Evolutionary conservation across 768 basidiomycete genomes (phyloP).

Genomic region (Astraeus odoratus): DNA sequence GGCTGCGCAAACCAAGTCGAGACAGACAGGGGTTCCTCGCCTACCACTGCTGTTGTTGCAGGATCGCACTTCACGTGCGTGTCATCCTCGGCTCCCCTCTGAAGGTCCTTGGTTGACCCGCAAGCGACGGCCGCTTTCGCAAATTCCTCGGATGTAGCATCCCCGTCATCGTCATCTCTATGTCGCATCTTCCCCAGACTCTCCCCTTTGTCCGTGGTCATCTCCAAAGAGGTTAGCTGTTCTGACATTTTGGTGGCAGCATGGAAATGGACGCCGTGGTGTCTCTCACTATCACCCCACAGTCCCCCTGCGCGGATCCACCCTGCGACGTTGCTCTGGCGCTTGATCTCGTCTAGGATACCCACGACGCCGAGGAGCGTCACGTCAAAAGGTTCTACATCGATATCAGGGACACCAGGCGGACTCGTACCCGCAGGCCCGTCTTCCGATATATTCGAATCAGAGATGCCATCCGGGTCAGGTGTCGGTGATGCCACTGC

Average conservation of each 20-base stretch:
- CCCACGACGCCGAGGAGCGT: conserved; percentile 60
- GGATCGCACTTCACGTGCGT: conserved; percentile 9
- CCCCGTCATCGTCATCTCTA: not conserved
- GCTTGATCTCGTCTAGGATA: conserved; percentile 51
- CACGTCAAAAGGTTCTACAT: conserved; percentile 34
- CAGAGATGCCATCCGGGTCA: conserved; percentile 3
- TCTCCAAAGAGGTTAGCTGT: too few species aligned
- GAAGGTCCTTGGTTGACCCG: not conserved
- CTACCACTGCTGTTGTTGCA: not conserved
- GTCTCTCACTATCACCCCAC: conserved; percentile 10
- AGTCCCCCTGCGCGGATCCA: conserved; percentile 61
- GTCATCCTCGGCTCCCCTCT: conserved; percentile 13
- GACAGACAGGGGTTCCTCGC: conserved; percentile 4
- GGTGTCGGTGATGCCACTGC: not conserved
- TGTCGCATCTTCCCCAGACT: not conserved
- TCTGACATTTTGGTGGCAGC: not conserved
- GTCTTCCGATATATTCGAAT: not conserved
- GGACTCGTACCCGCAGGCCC: not conserved
- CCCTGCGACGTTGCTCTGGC: conserved; percentile 56
- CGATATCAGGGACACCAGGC: not conserved
- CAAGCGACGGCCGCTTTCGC: too few species aligned
- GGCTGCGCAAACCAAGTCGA: conserved; percentile 50
- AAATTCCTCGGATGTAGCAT: not conserved
- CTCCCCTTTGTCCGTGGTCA: not conserved
- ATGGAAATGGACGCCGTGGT: not conserved